A percentile compares a stretch with the other conserved stretches of the same genome.
These are phyloP conservation scores for Colletotrichum echinochloae DNA, from an alignment of 2,329 filamentous ascomycete species.

Conservation along the genomic window DNA sequence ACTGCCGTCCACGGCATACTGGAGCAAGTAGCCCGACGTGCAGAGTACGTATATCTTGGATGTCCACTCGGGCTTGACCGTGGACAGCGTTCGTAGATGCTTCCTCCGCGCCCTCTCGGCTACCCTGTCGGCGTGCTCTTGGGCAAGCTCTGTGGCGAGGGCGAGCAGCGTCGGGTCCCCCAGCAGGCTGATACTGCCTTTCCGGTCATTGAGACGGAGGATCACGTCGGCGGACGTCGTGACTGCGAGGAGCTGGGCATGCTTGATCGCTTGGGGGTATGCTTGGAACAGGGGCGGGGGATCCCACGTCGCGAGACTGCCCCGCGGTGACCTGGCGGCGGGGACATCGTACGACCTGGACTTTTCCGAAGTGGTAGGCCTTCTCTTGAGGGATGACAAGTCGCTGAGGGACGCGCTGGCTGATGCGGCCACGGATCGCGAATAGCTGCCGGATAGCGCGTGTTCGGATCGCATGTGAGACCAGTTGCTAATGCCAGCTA, in stretches of 20 bases:
- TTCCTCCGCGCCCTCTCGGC: slow-evolving; percentile 59
- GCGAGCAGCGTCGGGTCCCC: slow-evolving; percentile 49
- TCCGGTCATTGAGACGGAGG: slow-evolving; percentile 69
- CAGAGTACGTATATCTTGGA: slow-evolving; percentile 80
- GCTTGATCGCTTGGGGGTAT: slow-evolving; percentile 84
- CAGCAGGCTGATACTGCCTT: slow-evolving; percentile 53
- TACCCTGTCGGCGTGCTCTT: slow-evolving; percentile 47
- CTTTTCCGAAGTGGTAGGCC: slow-evolving; percentile 30
- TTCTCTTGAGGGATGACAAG: slow-evolving; percentile 21
- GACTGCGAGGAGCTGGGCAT: slow-evolving; percentile 77
- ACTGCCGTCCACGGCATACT: slow-evolving; percentile 78
- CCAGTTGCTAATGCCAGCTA: slow-evolving; percentile 60
- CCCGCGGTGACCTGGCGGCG: slow-evolving; percentile 43
- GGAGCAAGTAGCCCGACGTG: slow-evolving; percentile 78
- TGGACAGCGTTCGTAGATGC: slow-evolving; percentile 58
- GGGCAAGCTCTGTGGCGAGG: slow-evolving; percentile 42
- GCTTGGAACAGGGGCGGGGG: slow-evolving; percentile 87
- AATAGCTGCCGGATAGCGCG: slow-evolving; percentile 17
- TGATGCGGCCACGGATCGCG: slow-evolving; percentile 26
- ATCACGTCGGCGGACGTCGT: slow-evolving; percentile 77
- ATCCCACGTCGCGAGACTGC: slow-evolving; percentile 65
- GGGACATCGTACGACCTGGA: slow-evolving; percentile 21
- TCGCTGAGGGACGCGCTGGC: slow-evolving; percentile 33
- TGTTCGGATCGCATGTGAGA: slow-evolving; percentile 47
- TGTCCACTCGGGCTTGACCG: slow-evolving; percentile 71